phyloP scores from a whole-genome alignment of 352 stramenopile species.

The Globisporangium iwayamae region DNA sequence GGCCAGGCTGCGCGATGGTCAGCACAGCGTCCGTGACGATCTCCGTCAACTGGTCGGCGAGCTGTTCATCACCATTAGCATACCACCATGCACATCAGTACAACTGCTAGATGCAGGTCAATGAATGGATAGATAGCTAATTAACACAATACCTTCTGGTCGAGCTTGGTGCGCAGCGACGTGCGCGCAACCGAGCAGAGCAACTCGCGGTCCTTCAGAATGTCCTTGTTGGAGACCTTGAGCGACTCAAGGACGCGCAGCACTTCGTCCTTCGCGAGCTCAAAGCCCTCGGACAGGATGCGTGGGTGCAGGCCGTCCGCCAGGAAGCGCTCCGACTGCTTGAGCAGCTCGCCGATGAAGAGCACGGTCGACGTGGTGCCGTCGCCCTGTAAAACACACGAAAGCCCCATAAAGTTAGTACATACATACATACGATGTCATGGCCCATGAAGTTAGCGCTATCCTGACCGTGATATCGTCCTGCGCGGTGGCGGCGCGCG shows the following conservation, averaged over 20 bases:
- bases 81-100: constrained; percentile 8
- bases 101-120: neutral
- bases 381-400: constrained; percentile 68
- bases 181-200: constrained; percentile 93
- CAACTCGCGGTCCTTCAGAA: constrained; percentile 94
- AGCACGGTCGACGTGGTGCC: constrained; percentile 98
- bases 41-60: constrained; percentile 92
- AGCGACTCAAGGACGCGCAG: constrained; percentile 94
- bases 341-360: constrained; percentile 98
- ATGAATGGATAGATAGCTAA: neutral
- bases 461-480: constrained; percentile 82
- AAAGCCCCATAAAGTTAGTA: too few relatives aligned
- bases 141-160: constrained; percentile 69
- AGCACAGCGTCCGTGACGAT: constrained; percentile 97
- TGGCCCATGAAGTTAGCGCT: neutral
- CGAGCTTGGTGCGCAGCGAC: constrained; percentile 97
- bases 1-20: constrained; percentile 84
- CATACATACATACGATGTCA: neutral
- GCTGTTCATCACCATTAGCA: constrained; percentile 19
- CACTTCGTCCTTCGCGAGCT: constrained; percentile 94
- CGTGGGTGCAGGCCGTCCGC: constrained; percentile 96
- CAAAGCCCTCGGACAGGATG: constrained; percentile 97
- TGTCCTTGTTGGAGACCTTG: constrained; percentile 77
- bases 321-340: constrained; percentile 96
- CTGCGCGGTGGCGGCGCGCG: constrained; percentile 97